These are phyloP conservation scores for Globisporangium echinulatum DNA, from an alignment of 352 stramenopile genomes.

Conservation along the genomic window DNA sequence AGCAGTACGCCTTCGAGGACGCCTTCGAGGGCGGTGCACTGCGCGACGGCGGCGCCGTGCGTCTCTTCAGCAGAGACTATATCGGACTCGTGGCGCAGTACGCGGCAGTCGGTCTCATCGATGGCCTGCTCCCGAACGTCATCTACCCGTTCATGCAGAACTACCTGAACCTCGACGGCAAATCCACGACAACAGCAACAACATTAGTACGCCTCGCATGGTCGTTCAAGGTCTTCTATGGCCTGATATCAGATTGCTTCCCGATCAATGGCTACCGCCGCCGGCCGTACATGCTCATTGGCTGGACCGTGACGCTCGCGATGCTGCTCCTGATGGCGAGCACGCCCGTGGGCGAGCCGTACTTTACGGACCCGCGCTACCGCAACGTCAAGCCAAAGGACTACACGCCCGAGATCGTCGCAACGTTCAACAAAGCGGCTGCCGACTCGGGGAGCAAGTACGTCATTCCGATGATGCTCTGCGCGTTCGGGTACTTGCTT, in stretches of 20 bases:
- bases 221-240: slow-evolving; percentile 53
- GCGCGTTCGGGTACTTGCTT: slow-evolving; percentile 43
- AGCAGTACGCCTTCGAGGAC: slow-evolving; percentile 10
- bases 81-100: slow-evolving; percentile 17
- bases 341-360: slow-evolving; percentile 30
- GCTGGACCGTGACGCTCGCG: slow-evolving; percentile 31
- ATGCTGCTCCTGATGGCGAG: slow-evolving; percentile 42
- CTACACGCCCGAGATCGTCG: slow-evolving; percentile 17
- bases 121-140: slow-evolving; percentile 10
- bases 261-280: slow-evolving; percentile 43
- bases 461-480: slow-evolving; percentile 39
- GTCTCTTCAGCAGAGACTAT: slow-evolving; percentile 17
- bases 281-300: slow-evolving; percentile 49
- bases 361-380: slow-evolving; percentile 32
- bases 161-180: slow-evolving; percentile 30
- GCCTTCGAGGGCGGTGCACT: slow-evolving; percentile 29
- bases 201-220: slow-evolving; percentile 34
- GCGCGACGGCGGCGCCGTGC: slow-evolving; percentile 32
- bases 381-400: slow-evolving; percentile 26
- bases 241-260: slow-evolving; percentile 46
- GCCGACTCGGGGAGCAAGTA: slow-evolving; percentile 12
- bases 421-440: slow-evolving; percentile 19
- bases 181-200: slow-evolving; percentile 26
- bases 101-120: slow-evolving; percentile 15
- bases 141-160: slow-evolving; percentile 24